phyloP scores from a whole-genome alignment of 192 early-diverging fungal genomes.

The Backusella liffmaniae region DNA sequence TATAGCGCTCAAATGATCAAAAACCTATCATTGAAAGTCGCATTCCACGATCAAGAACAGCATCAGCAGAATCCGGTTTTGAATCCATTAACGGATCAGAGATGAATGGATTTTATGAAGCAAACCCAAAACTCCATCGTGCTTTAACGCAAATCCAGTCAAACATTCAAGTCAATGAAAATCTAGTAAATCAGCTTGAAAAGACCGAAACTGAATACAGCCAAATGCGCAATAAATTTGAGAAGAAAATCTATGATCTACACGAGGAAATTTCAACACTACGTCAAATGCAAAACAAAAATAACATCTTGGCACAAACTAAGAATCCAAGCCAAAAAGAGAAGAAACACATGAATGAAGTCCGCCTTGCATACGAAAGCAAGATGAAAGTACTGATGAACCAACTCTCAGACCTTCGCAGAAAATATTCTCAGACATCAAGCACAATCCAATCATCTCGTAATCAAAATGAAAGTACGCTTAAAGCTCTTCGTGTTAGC shows the following conservation, averaged over 20 bases:
- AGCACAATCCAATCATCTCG: slow-evolving; percentile 44
- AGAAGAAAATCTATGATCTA: slow-evolving; percentile 60
- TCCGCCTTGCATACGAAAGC: slow-evolving; percentile 50
- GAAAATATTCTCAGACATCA: slow-evolving; percentile 55
- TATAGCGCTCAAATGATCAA: background rate
- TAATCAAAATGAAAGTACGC: slow-evolving; percentile 56
- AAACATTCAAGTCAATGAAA: slow-evolving; percentile 57
- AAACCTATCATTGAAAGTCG: no score
- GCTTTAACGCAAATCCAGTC: slow-evolving; percentile 55
- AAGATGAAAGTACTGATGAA: slow-evolving; percentile 55
- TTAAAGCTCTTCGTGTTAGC: slow-evolving; percentile 59
- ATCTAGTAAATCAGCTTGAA: slow-evolving; percentile 55
- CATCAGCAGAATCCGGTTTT: background rate
- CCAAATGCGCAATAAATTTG: slow-evolving; percentile 59
- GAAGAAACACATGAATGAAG: slow-evolving; percentile 31
- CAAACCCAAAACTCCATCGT: slow-evolving; percentile 26
- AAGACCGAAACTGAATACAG: slow-evolving; percentile 51
- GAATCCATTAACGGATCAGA: slow-evolving; percentile 4
- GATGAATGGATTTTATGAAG: background rate
- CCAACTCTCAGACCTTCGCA: slow-evolving; percentile 49
- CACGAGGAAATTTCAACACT: slow-evolving; percentile 52
- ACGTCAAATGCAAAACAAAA: slow-evolving; percentile 44
- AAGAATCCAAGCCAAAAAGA: slow-evolving; percentile 1
- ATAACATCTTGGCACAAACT: background rate
- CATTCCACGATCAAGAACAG: background rate